phyloP scores from a whole-genome alignment of 2,329 filamentous ascomycete genomes.

The Rhytidhysteron rufulum region DNA sequence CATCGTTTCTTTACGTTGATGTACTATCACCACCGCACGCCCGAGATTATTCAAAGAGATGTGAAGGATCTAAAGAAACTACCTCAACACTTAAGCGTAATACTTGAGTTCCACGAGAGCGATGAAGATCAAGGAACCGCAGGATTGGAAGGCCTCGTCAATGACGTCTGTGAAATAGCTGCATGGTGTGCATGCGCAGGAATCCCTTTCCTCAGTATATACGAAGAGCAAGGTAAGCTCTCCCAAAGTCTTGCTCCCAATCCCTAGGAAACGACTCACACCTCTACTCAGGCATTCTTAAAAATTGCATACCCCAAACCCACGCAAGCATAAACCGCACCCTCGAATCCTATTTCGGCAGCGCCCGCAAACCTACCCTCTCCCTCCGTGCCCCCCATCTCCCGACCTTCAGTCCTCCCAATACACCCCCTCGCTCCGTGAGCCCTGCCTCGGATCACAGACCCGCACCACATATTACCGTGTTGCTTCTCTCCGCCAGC shows the following conservation, averaged over 20 bases:
- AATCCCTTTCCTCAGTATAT: slow-evolving; percentile 82
- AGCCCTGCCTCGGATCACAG: slow-evolving; percentile 35
- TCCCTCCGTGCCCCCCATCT: slow-evolving; percentile 70
- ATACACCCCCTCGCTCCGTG: slow-evolving; percentile 36
- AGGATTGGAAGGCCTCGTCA: slow-evolving; percentile 77
- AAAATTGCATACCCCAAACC: slow-evolving; percentile 81
- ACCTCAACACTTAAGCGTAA: slow-evolving; percentile 82
- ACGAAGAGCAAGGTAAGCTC: slow-evolving; percentile 78
- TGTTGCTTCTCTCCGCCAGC: slow-evolving; percentile 80
- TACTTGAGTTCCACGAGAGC: slow-evolving; percentile 67
- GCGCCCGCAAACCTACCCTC: slow-evolving; percentile 61
- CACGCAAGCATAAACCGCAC: slow-evolving; percentile 77
- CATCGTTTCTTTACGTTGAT: slow-evolving; percentile 77
- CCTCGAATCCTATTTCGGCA: slow-evolving; percentile 82
- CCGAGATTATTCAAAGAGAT: slow-evolving; percentile 86
- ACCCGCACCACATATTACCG: slow-evolving; percentile 45
- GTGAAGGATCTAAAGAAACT: slow-evolving; percentile 69
- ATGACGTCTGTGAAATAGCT: slow-evolving; percentile 85
- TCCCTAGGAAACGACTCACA: neutral
- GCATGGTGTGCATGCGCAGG: slow-evolving; percentile 91
- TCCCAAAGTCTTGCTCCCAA: neutral
- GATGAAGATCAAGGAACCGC: slow-evolving; percentile 62
- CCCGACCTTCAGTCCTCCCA: slow-evolving; percentile 52
- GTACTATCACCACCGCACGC: slow-evolving; percentile 93
- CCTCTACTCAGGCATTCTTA: slow-evolving; percentile 66